These are phyloP conservation scores for Floccularia luteovirens DNA, from an alignment of 768 basidiomycete genomes.

Conservation along the genomic window DNA sequence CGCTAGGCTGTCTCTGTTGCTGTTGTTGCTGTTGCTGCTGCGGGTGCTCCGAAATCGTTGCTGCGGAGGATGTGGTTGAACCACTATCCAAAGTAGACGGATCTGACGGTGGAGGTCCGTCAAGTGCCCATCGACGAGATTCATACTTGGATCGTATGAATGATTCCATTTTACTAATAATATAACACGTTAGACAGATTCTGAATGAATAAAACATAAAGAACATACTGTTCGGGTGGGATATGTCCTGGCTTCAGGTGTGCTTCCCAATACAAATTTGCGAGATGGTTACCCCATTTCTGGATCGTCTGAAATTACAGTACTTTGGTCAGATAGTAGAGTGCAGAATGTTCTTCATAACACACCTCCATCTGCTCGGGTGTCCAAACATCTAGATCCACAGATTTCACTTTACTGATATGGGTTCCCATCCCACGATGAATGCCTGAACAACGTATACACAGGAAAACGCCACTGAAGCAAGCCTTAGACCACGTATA, in stretches of 20 bases:
- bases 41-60: slow-evolving; percentile 17
- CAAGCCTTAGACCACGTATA: slow-evolving; percentile 2
- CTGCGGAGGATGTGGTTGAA: slow-evolving; percentile 11
- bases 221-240: slow-evolving; percentile 88
- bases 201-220: not conserved
- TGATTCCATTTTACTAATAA: slow-evolving; percentile 87
- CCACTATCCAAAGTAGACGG: slow-evolving; percentile 67
- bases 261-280: slow-evolving; percentile 96
- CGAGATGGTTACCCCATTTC: slow-evolving; percentile 91
- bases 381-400: slow-evolving; percentile 97
- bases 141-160: slow-evolving; percentile 98
- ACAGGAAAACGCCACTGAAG: slow-evolving; percentile 82
- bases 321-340: slow-evolving; percentile 1
- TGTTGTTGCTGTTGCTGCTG: slow-evolving; percentile 15
- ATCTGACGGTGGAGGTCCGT: slow-evolving; percentile 79
- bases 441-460: slow-evolving; percentile 95
- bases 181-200: not conserved
- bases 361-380: slow-evolving; percentile 94
- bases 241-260: slow-evolving; percentile 88
- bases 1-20: slow-evolving; percentile 12
- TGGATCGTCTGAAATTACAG: slow-evolving; percentile 53
- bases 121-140: slow-evolving; percentile 84
- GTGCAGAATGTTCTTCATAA: not conserved
- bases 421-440: slow-evolving; percentile 98
- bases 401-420: slow-evolving; percentile 94